phyloP scores from a whole-genome alignment of 106 monocot genomes.

The Allium fistulosum region DNA sequence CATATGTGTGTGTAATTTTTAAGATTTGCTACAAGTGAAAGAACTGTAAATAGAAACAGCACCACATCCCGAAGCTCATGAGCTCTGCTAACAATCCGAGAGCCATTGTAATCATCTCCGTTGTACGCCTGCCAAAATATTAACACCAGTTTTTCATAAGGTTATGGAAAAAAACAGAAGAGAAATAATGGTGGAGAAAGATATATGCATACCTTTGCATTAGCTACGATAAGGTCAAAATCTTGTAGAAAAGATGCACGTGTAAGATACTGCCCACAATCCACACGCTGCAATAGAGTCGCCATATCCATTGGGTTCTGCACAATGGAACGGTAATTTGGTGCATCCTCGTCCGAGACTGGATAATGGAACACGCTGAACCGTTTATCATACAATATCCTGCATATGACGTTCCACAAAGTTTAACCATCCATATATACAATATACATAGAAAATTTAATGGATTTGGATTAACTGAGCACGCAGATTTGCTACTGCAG shows the following conservation, averaged over 20 bases:
- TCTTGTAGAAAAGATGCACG: conserved; percentile 61
- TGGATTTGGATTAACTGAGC: too few species aligned
- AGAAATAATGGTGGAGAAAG: background rate
- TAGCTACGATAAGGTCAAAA: conserved; percentile 85
- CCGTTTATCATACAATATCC: conserved; percentile 86
- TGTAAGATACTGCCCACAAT: conserved; percentile 79
- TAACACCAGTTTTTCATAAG: background rate
- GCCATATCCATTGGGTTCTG: conserved; percentile 98
- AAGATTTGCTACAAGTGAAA: too few species aligned
- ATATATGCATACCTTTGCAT: conserved; percentile 68
- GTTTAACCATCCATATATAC: background rate
- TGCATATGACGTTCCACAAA: conserved; percentile 19
- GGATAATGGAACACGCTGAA: conserved; percentile 91
- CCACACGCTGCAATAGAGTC: conserved; percentile 86
- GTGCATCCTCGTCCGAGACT: conserved; percentile 89
- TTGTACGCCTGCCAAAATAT: conserved; percentile 60
- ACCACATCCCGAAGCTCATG: conserved; percentile 95
- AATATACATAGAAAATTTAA: too few species aligned
- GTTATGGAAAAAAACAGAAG: background rate
- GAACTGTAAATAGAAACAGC: conserved; percentile 5
- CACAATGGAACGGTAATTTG: conserved; percentile 80
- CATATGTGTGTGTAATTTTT: too few species aligned
- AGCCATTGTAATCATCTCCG: conserved; percentile 88
- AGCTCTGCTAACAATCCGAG: conserved; percentile 96
- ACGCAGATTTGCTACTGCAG: too few species aligned